Base-by-base conservation (phyloP, 2,329 filamentous ascomycete genomes). In the Stagonosporopsis tanaceti region DNA sequence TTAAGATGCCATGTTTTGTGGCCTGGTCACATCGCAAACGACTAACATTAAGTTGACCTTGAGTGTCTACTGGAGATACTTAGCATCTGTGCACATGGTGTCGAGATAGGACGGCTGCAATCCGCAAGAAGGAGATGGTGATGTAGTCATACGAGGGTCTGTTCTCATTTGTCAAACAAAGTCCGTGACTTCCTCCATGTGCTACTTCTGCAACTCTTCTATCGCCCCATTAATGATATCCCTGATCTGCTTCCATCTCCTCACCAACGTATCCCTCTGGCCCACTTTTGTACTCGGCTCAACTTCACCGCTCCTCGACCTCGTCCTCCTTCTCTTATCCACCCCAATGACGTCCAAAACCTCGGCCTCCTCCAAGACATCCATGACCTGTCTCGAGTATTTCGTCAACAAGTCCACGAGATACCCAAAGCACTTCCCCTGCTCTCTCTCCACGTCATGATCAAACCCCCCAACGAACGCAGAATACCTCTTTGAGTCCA, bases 161-260 rank as follows among this genome's bases (percentile, higher is more conserved):
- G 7, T 25, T 41, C 22, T 41, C 12, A 41, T 25, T 27, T 4
- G 5, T 34, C 17, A 14, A 32, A 34, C 28, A 20, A 22, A 25
- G 5, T 15, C 14, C 7, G 24, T 15, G 28, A 7, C 12, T 17
- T 45, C 7, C 28, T 28, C 7, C 12, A 15, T 15, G 27, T 20
- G n/a, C 30, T 51, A 57, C 50, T 41, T 50, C 34, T 53, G 46
- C 30, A 63, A 30, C 17, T 53, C 53, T 4, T 60, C 50, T 37
- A 68, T 55, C 8, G 65, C 64, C 2, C 30, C 52, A 20, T 70
- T 70, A 2, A 68, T 63, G 3, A 70, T 46, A 28, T 63, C 46
- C 20, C 60, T 50, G 27, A 80, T 76, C 59, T 80, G 78, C 50
- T 65, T 71, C 78, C 78, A 80, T 61, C 69, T 57, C 62, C 58